These are phyloP conservation scores for Leccinum rimulosum DNA, from an alignment of 768 basidiomycete species.

Conservation along the genomic window DNA sequence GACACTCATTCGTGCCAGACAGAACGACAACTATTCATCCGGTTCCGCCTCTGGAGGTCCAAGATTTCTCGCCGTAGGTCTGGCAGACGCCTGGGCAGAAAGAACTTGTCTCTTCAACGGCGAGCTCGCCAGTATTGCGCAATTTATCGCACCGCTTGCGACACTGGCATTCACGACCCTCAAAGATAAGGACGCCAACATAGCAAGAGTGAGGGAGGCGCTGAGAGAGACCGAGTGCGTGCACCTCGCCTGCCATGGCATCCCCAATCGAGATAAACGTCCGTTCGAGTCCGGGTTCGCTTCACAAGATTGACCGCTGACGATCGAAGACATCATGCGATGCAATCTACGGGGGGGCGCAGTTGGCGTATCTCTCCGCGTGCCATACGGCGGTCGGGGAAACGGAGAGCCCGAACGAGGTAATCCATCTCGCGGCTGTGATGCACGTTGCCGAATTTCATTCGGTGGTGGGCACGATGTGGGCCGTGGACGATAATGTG, in stretches of 20 bases:
- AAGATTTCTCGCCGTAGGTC: neutral
- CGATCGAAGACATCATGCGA: constrained; percentile 10
- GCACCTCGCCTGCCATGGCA: constrained; percentile 27
- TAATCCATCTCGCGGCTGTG: constrained; percentile 25
- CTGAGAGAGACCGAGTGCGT: constrained; percentile 12
- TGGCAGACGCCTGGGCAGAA: neutral
- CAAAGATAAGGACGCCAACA: neutral
- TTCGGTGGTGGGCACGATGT: neutral
- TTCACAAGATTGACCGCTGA: neutral
- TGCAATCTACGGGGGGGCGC: constrained; percentile 1
- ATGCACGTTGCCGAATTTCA: constrained; percentile 25
- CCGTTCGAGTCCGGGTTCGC: constrained; percentile 20
- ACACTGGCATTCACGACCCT: neutral
- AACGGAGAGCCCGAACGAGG: constrained; percentile 1
- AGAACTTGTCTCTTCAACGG: neutral
- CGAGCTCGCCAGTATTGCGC: neutral
- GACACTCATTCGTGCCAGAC: neutral
- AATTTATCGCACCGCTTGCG: neutral
- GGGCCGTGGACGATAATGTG: neutral
- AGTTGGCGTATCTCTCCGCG: constrained; percentile 21
- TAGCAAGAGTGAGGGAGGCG: neutral
- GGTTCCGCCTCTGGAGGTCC: neutral
- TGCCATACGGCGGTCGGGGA: constrained; percentile 26
- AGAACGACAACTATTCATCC: neutral
- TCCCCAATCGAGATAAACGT: neutral